Conservation (phyloP, 768 basidiomycete genomes). For the Sutorius australiensis region DNA sequence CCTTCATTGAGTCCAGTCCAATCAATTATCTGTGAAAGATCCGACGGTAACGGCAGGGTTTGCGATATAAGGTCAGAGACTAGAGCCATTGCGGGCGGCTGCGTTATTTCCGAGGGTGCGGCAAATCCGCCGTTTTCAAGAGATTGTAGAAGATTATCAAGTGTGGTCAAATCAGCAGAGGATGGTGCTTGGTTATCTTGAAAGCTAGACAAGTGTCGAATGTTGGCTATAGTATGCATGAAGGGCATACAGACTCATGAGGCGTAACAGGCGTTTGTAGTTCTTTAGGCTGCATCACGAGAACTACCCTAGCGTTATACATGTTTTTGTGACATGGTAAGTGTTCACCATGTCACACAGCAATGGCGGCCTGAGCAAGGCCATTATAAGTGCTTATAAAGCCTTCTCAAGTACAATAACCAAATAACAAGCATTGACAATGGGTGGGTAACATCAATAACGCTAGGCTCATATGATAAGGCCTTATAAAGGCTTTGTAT, state of each 20-base stretch:
- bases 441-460: too few species aligned
- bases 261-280: not conserved
- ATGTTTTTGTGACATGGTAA: too few species aligned
- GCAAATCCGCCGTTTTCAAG: not conserved
- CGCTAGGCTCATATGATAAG: too few species aligned
- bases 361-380: too few species aligned
- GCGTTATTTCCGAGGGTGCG: not conserved
- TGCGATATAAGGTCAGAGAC: not conserved
- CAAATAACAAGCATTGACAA: too few species aligned
- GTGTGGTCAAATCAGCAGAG: not conserved
- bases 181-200: not conserved
- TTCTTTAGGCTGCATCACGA: too few species aligned
- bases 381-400: too few species aligned
- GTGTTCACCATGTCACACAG: too few species aligned
- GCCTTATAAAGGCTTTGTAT: too few species aligned
- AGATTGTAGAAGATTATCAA: conserved; percentile 10
- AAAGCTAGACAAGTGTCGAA: not conserved
- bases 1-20: conserved; percentile 7
- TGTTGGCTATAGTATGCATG: not conserved
- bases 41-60: not conserved
- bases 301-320: too few species aligned
- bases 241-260: conserved; percentile 1
- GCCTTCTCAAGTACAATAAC: too few species aligned
- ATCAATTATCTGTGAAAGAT: conserved; percentile 6
- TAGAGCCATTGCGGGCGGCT: not conserved